Conservation (phyloP, 1,284 basidiomycete genomes). For the Apiotrichum akiyoshidainum region DNA sequence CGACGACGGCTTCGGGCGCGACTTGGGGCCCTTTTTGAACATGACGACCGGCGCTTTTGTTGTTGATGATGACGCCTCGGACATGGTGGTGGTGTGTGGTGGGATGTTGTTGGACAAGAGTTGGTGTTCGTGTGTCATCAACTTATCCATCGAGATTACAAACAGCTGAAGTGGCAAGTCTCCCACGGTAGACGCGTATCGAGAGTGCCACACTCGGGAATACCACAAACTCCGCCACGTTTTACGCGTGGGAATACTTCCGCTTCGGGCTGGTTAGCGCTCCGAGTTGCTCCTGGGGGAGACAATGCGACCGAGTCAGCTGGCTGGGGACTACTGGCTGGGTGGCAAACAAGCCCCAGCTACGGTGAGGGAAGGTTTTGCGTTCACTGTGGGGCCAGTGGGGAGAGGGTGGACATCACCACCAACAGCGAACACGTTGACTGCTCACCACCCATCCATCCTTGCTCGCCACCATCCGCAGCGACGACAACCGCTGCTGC, state of each 20-base stretch:
- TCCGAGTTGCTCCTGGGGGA: not conserved
- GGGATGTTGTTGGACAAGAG: not conserved
- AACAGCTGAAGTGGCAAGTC: not conserved
- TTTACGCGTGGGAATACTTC: not conserved
- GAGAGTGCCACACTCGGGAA: not conserved
- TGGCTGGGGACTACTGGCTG: no score
- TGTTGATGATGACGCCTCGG: constrained; percentile 19
- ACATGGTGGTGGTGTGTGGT: constrained; percentile 16
- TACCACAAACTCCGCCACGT: no score
- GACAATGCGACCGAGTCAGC: no score
- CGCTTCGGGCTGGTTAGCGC: not conserved
- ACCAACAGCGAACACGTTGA: not conserved
- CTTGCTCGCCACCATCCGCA: not conserved
- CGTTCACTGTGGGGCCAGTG: no score
- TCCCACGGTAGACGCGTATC: not conserved
- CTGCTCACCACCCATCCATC: not conserved
- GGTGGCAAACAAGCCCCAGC: not conserved
- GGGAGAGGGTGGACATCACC: not conserved
- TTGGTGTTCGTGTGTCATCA: not conserved
- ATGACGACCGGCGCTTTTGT: constrained; percentile 60
- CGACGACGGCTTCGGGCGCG: constrained; percentile 60
- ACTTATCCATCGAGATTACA: not conserved
- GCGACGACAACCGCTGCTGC: not conserved
- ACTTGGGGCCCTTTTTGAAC: constrained; percentile 77
- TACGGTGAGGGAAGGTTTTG: not conserved